Conservation (phyloP, 345 rosid species). For the Lepidium sativum region DNA sequence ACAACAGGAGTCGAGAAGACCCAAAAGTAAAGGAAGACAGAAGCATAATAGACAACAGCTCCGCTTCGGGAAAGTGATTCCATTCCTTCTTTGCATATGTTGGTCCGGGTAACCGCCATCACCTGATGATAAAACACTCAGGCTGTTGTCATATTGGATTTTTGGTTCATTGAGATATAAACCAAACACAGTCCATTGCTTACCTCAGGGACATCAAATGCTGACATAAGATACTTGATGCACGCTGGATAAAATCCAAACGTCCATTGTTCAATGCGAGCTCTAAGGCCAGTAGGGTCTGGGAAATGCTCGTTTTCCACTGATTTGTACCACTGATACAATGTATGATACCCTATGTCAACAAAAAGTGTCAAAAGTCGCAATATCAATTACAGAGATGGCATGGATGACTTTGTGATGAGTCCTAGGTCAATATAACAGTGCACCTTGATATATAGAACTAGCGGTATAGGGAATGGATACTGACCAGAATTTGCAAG, state of each 20-base stretch:
- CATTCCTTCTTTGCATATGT: slow-evolving; percentile 78
- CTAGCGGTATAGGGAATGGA: background rate
- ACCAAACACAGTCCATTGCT: background rate
- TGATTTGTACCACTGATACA: slow-evolving; percentile 90
- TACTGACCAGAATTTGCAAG: slow-evolving; percentile 87
- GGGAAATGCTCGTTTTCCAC: slow-evolving; percentile 97
- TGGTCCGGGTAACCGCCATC: slow-evolving; percentile 89
- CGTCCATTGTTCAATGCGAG: slow-evolving; percentile 96
- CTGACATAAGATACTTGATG: slow-evolving; percentile 97
- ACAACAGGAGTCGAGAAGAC: slow-evolving; percentile 96
- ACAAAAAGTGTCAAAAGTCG: background rate
- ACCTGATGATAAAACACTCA: slow-evolving; percentile 42
- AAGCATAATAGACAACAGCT: slow-evolving; percentile 81
- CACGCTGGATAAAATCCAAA: slow-evolving; percentile 98
- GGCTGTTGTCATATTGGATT: background rate
- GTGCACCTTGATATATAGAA: background rate
- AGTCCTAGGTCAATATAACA: background rate
- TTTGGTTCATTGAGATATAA: background rate
- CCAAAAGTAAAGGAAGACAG: slow-evolving; percentile 98
- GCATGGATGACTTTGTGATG: background rate
- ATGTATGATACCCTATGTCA: slow-evolving; percentile 75
- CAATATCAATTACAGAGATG: background rate
- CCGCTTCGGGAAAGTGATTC: slow-evolving; percentile 73
- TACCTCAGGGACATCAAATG: slow-evolving; percentile 99
- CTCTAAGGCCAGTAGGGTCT: slow-evolving; percentile 96